Evolutionary conservation across 139 green algal genomes (phyloP), one percentile per base, ranked within the genome.

Genomic region (Chlamydomonas eustigma): DNA sequence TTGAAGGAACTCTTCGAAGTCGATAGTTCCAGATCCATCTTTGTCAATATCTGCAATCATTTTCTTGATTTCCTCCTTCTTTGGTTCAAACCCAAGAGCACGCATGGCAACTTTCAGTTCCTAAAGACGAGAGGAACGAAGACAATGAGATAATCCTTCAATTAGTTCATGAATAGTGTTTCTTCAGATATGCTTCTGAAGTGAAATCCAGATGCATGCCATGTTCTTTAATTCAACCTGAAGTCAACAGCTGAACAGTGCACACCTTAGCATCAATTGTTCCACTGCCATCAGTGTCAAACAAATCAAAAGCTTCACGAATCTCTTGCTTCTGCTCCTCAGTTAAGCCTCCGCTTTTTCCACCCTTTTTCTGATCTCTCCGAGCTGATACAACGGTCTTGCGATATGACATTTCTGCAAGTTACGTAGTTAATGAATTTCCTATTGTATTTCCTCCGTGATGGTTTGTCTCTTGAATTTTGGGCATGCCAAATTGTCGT

Each of bases 21-120:
- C 84, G 36, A 87, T 87, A 25, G 82, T 84, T 63, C 81, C 81
- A 1, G 58, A 79, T 75, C 95, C 93, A 65, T 98, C 95, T 83
- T 97, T 97, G 88, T 98, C 95, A 74, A 98, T 95, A 80, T 98
- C 95, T 39, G 92, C 90, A 81, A 99, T 98, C 94, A 99, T 98
- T 86, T 98, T 97, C 87, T 97, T 97, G 84, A 99, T 94, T 74
- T 99, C 95, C 82, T 99, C 95, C 90, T 98, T 98, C 89, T 97
- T 98, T 30, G 95, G 95, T 89, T 99, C 95, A 74, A 99, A 99
- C 44, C 95, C 95, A 39, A 99, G 88, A 0, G 95, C 95, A 35
- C 90, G 70, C 90, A 93, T 96, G 51, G 91, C 90, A 1, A 97
- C 92, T 18, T 58, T 58, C 12, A 58, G 44, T 18, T 58, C 44